Conservation (phyloP, 2,329 filamentous ascomycete species). For the Epichloe brachyelytri region DNA sequence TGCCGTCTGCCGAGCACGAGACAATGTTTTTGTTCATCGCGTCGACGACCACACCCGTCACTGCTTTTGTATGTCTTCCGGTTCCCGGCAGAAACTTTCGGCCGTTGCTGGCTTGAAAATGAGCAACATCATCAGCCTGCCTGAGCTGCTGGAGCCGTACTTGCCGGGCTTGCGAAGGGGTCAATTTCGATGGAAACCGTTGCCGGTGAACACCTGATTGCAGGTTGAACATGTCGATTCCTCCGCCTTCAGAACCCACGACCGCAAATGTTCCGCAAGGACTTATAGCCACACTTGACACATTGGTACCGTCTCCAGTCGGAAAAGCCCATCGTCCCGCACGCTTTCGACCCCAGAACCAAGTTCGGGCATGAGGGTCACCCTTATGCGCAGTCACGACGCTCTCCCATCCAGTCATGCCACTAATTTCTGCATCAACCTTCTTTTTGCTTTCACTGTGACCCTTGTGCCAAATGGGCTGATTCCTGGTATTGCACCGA, state of each 20-base stretch:
- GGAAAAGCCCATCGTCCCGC: conserved; percentile 88
- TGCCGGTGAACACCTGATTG: conserved; percentile 86
- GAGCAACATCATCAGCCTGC: conserved; percentile 43
- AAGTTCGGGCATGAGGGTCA: conserved; percentile 77
- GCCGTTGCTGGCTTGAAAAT: conserved; percentile 35
- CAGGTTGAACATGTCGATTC: conserved; percentile 91
- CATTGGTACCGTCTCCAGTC: conserved; percentile 71
- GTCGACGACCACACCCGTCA: conserved; percentile 82
- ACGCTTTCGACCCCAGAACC: conserved; percentile 94
- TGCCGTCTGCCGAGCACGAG: conserved; percentile 81
- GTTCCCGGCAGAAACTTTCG: conserved; percentile 35
- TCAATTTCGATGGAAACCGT: conserved; percentile 69
- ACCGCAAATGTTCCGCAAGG: conserved; percentile 89
- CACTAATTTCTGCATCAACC: conserved; percentile 58
- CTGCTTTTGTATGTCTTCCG: conserved; percentile 65
- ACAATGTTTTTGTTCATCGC: conserved; percentile 77
- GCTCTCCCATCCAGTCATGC: conserved; percentile 90
- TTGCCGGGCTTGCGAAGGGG: conserved; percentile 65
- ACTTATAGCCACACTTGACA: conserved; percentile 77
- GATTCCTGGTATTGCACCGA: conserved; percentile 68
- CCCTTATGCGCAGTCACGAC: conserved; percentile 84
- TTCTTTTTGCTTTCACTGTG: conserved; percentile 44
- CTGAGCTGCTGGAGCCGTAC: conserved; percentile 52
- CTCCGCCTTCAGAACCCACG: conserved; percentile 70
- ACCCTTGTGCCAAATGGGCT: conserved; percentile 72